Percentiles rank a stretch among this genome's conserved stretches.
phyloP scores from a whole-genome alignment of 2,329 filamentous ascomycete species.

The Phoma sp. region DNA sequence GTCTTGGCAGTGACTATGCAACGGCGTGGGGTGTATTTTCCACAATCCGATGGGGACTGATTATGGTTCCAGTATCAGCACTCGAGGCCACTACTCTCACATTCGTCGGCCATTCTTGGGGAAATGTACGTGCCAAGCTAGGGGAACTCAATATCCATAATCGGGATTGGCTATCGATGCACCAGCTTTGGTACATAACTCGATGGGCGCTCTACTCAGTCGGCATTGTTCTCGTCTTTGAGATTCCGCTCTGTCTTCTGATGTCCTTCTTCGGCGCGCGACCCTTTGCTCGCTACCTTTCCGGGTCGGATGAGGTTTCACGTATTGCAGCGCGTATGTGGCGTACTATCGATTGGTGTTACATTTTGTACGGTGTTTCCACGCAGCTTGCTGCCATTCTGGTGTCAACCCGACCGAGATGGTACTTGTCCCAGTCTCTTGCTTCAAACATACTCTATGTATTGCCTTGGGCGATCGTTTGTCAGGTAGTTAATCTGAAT shows the following conservation, averaged over 20 bases:
- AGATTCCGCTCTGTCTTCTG: constrained; percentile 69
- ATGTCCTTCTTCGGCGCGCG: constrained; percentile 66
- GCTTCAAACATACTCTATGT: constrained; percentile 73
- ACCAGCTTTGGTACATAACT: constrained; percentile 52
- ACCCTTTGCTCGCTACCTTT: constrained; percentile 69
- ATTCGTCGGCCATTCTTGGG: constrained; percentile 74
- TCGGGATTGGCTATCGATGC: constrained; percentile 28
- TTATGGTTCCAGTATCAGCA: constrained; percentile 76
- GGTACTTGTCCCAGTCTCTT: constrained; percentile 74
- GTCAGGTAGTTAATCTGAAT: constrained; percentile 52
- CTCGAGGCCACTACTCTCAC: constrained; percentile 70
- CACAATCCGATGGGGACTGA: constrained; percentile 75
- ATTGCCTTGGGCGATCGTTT: constrained; percentile 72
- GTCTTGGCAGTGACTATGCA: constrained; percentile 69
- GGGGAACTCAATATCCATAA: constrained; percentile 29
- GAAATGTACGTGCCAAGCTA: constrained; percentile 54
- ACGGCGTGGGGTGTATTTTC: constrained; percentile 79
- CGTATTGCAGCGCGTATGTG: constrained; percentile 72
- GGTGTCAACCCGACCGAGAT: constrained; percentile 68
- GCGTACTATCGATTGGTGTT: constrained; percentile 64
- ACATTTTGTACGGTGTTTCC: constrained; percentile 72
- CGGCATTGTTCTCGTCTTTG: constrained; percentile 62
- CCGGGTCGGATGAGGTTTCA: constrained; percentile 64
- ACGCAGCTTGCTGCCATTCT: constrained; percentile 71
- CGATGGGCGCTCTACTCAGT: constrained; percentile 63